Conservation (phyloP, 352 stramenopile genomes). For the Pythium oligandrum region DNA sequence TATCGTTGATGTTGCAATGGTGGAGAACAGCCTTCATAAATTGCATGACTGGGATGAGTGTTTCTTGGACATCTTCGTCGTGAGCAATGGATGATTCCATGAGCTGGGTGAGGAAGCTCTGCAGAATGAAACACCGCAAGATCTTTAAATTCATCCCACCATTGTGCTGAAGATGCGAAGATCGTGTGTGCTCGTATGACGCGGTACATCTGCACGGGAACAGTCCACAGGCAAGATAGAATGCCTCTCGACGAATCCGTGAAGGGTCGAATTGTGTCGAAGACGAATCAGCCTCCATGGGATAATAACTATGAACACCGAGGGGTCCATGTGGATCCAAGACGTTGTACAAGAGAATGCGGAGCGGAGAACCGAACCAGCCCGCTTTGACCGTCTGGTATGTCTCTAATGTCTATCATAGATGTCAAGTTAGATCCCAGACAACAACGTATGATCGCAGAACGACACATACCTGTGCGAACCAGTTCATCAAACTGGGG, state of each 20-base stretch:
- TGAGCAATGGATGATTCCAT: conserved; percentile 24
- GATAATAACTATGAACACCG: conserved; percentile 80
- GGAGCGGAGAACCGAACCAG: conserved; percentile 53
- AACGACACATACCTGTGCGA: conserved; percentile 50
- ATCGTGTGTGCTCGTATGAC: conserved; percentile 52
- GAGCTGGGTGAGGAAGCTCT: conserved; percentile 49
- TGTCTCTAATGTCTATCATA: conserved; percentile 55
- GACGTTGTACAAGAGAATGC: conserved; percentile 68
- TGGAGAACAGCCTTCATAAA: conserved; percentile 66
- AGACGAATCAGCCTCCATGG: conserved; percentile 27
- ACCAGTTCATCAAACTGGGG: conserved; percentile 77
- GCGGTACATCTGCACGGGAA: conserved; percentile 58
- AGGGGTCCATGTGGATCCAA: conserved; percentile 76
- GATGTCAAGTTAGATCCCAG: not conserved
- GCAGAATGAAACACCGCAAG: conserved; percentile 35
- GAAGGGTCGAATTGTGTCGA: conserved; percentile 30
- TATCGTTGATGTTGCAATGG: conserved; percentile 42
- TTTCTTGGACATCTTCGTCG: conserved; percentile 41
- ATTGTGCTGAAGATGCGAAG: no score
- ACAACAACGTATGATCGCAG: not conserved
- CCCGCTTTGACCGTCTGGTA: conserved; percentile 73
- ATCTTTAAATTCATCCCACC: no score
- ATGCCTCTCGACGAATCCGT: conserved; percentile 61
- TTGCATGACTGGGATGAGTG: conserved; percentile 55
- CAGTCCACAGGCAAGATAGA: conserved; percentile 72